These are phyloP conservation scores for Penicillium antarcticum DNA, from an alignment of 495 filamentous ascomycete genomes.

Conservation along the genomic window DNA sequence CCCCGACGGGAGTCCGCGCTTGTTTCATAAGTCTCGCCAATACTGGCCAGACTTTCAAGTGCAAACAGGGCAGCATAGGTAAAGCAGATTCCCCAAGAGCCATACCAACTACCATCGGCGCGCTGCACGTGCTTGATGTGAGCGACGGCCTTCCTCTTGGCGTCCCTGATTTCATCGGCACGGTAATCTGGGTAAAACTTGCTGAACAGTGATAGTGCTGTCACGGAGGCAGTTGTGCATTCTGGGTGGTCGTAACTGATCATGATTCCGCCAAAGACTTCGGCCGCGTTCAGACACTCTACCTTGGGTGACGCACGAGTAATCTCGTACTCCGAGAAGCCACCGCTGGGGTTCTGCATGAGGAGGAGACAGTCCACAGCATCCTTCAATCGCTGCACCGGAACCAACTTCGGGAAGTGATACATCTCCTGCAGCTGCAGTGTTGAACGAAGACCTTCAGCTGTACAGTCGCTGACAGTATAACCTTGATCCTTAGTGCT, in stretches of 20 bases:
- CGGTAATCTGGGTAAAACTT: slow-evolving; percentile 80
- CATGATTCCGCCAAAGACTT: slow-evolving; percentile 97
- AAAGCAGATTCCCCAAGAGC: slow-evolving; percentile 96
- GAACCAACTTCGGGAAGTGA: slow-evolving; percentile 70
- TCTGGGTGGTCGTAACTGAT: slow-evolving; percentile 97
- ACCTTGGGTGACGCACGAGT: slow-evolving; percentile 71
- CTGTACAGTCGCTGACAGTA: slow-evolving; percentile 89
- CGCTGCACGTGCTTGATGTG: slow-evolving; percentile 81
- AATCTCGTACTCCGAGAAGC: slow-evolving; percentile 87
- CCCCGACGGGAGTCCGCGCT: slow-evolving; percentile 66
- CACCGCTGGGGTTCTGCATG: slow-evolving; percentile 87
- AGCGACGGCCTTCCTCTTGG: slow-evolving; percentile 65
- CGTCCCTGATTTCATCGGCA: slow-evolving; percentile 65
- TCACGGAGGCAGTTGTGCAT: slow-evolving; percentile 95
- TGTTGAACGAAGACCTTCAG: slow-evolving; percentile 84
- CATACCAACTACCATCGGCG: slow-evolving; percentile 91
- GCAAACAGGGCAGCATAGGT: slow-evolving; percentile 97
- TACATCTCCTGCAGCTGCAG: slow-evolving; percentile 79
- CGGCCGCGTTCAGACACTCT: slow-evolving; percentile 88
- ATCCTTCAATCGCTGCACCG: slow-evolving; percentile 73
- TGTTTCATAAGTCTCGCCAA: slow-evolving; percentile 77
- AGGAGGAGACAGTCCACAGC: slow-evolving; percentile 87
- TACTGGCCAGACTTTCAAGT: slow-evolving; percentile 75
- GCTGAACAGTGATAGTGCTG: slow-evolving; percentile 77
- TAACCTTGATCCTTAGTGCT: slow-evolving; percentile 91